Conservation (phyloP, 192 early-diverging fungal species). For the Dimargaris cristalligena region DNA sequence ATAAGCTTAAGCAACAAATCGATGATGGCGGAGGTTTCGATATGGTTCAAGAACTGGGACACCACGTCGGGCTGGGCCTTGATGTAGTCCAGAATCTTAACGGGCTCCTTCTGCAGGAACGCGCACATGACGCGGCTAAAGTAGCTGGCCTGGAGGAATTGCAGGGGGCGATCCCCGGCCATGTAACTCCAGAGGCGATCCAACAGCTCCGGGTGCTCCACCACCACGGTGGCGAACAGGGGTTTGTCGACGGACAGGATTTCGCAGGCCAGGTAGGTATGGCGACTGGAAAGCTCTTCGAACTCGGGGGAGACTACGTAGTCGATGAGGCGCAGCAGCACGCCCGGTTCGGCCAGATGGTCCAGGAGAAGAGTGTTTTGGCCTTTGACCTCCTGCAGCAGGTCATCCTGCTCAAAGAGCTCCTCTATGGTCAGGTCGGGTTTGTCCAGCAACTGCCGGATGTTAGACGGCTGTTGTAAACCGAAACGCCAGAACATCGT, state of each 20-base stretch:
- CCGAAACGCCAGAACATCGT: slow-evolving; percentile 91
- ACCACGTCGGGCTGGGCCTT: slow-evolving; percentile 60
- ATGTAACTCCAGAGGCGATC: slow-evolving; percentile 74
- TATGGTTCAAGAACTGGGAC: slow-evolving; percentile 58
- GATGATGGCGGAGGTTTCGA: slow-evolving; percentile 73
- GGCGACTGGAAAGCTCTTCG: slow-evolving; percentile 38
- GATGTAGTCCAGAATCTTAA: slow-evolving; percentile 78
- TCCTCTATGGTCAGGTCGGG: slow-evolving; percentile 81
- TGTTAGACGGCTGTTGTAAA: slow-evolving; percentile 73
- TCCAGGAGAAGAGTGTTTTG: slow-evolving; percentile 83
- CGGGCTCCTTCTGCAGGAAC: slow-evolving; percentile 75
- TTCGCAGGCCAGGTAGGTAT: slow-evolving; percentile 25
- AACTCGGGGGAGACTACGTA: slow-evolving; percentile 73
- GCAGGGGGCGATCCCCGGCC: slow-evolving; percentile 53
- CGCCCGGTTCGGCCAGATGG: slow-evolving; percentile 55
- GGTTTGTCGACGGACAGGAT: slow-evolving; percentile 26
- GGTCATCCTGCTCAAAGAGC: slow-evolving; percentile 78
- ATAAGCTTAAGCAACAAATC: slow-evolving; percentile 87
- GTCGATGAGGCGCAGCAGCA: slow-evolving; percentile 56
- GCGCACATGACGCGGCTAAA: slow-evolving; percentile 83
- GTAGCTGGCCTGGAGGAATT: slow-evolving; percentile 70
- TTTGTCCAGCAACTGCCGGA: slow-evolving; percentile 84
- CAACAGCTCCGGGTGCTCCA: slow-evolving; percentile 33
- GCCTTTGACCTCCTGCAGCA: slow-evolving; percentile 87
- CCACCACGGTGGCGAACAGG: slow-evolving; percentile 11